Percentiles rank a stretch among this genome's conserved stretches.
Evolutionary conservation across 2,329 filamentous ascomycete species (phyloP).

Genomic region (Diplocarpon mali): DNA sequence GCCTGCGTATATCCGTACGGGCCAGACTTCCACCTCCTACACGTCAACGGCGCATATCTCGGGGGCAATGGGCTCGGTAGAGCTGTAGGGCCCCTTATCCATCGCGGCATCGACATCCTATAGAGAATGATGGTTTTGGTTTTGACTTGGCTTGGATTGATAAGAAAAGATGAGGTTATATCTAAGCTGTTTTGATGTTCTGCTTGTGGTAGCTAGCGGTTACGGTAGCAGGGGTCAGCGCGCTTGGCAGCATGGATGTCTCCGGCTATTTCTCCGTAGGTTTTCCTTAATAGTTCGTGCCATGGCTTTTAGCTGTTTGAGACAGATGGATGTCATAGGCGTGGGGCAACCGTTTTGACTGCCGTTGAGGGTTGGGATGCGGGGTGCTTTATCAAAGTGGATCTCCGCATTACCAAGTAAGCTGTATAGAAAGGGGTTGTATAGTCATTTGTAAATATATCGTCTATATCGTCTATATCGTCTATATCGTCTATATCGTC

Average conservation of each 20-base stretch:
- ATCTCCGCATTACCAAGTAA: too few species aligned
- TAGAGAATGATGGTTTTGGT: background rate
- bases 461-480: too few species aligned
- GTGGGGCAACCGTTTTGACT: background rate
- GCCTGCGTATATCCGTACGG: slow-evolving; percentile 75
- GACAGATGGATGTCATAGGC: slow-evolving; percentile 1
- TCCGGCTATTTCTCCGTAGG: too few species aligned
- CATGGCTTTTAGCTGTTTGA: background rate
- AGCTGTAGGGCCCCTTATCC: slow-evolving; percentile 11
- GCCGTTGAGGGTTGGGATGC: background rate
- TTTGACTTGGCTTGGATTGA: background rate
- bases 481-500: too few species aligned
- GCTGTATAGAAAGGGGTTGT: too few species aligned
- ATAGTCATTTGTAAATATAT: too few species aligned
- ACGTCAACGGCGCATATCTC: slow-evolving; percentile 6
- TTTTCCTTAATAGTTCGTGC: too few species aligned
- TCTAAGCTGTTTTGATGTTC: slow-evolving; percentile 4
- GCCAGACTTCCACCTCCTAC: slow-evolving; percentile 37
- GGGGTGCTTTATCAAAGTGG: background rate
- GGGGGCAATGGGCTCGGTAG: slow-evolving; percentile 10
- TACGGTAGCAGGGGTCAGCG: slow-evolving; percentile 2
- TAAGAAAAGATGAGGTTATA: background rate
- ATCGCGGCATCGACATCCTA: slow-evolving; percentile 14
- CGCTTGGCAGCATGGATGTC: too few species aligned
- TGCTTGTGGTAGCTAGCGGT: background rate